Percentiles rank a stretch among this genome's conserved stretches.
Evolutionary conservation across 345 rosid genomes (phyloP).

Genomic region (Eucalyptus sideroxylon): DNA sequence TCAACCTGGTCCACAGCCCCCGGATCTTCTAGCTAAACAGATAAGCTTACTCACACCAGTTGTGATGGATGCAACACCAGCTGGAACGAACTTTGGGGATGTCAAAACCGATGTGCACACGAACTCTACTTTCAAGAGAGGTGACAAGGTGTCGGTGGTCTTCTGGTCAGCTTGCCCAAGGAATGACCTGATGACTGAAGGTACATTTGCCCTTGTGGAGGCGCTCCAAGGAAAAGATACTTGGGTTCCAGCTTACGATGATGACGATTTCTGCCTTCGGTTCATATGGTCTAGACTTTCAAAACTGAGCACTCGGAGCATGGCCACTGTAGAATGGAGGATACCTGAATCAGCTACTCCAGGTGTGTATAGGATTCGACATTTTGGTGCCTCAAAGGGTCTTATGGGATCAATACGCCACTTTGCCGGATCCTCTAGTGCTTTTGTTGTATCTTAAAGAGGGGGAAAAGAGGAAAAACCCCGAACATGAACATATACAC

Average conservation of each 20-base stretch:
- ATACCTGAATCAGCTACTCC: constrained; percentile 55
- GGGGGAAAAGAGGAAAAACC: not conserved
- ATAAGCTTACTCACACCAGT: constrained; percentile 84
- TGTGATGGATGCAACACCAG: constrained; percentile 68
- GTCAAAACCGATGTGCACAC: constrained; percentile 57
- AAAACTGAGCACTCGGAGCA: not conserved
- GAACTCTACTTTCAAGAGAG: constrained; percentile 68
- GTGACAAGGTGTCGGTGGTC: constrained; percentile 51
- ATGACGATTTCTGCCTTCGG: constrained; percentile 83
- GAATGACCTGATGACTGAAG: constrained; percentile 90
- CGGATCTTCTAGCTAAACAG: constrained; percentile 69
- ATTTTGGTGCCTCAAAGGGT: constrained; percentile 62
- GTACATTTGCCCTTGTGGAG: constrained; percentile 88
- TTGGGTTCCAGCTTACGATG: constrained; percentile 85
- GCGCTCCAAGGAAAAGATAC: constrained; percentile 46
- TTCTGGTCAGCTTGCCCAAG: constrained; percentile 98
- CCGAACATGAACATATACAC: not conserved
- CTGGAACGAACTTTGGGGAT: constrained; percentile 71
- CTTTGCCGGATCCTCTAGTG: constrained; percentile 69
- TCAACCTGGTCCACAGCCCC: constrained; percentile 65
- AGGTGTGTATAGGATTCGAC: constrained; percentile 76
- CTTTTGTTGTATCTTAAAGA: constrained; percentile 45
- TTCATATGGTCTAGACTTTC: constrained; percentile 70
- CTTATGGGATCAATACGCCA: constrained; percentile 40
- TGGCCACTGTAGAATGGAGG: constrained; percentile 26